Evolutionary conservation across 257 asterid genomes (phyloP).

Genomic region (Marsdenia floribunda): DNA sequence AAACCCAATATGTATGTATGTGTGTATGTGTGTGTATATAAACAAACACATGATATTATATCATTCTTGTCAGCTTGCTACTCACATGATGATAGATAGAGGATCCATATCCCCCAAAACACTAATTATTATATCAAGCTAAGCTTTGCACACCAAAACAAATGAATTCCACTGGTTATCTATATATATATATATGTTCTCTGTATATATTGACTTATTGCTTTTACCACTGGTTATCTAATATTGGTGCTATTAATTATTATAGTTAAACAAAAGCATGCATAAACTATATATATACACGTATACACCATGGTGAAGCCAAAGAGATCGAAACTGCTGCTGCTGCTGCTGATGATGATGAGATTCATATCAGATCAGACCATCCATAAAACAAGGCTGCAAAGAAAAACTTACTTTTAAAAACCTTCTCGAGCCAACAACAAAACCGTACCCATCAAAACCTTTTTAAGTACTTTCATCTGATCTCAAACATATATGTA

Average conservation of each 20-base stretch:
- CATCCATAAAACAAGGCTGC: slow-evolving; percentile 16
- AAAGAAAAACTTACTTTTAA: not conserved
- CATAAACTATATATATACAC: not conserved
- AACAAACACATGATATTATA: too few species aligned
- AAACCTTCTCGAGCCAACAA: slow-evolving; percentile 29
- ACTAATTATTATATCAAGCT: too few species aligned
- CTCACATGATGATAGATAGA: not conserved
- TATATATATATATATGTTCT: too few species aligned
- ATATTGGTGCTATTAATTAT: too few species aligned
- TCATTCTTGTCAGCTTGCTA: not conserved
- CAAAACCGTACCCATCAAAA: slow-evolving; percentile 12
- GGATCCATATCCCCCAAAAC: not conserved
- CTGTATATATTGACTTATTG: too few species aligned
- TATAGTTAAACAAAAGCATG: not conserved
- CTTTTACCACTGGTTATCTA: too few species aligned
- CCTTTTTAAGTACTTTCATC: slow-evolving; percentile 6
- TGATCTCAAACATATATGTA: not conserved
- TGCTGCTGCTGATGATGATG: too few species aligned
- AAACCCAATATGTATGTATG: not conserved
- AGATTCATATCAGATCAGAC: not conserved
- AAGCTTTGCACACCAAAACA: not conserved
- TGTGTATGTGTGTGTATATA: too few species aligned
- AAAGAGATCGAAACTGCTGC: too few species aligned
- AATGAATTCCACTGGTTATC: not conserved
- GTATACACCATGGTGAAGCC: too few species aligned